Evolutionary conservation across 768 basidiomycete species (phyloP).

Genomic region (Termitomyces sp.): DNA sequence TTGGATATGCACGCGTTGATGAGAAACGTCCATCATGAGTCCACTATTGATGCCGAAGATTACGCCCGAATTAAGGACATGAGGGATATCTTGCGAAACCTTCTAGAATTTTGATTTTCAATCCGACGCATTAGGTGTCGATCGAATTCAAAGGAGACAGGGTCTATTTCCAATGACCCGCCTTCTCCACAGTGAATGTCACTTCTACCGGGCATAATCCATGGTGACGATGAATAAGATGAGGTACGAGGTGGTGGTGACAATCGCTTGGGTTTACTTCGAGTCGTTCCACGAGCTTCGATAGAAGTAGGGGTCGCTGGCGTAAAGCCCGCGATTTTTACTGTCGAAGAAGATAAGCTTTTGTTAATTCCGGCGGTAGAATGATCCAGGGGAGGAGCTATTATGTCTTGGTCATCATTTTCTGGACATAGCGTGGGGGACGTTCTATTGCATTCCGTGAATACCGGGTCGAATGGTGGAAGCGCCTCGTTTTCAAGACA

Average conservation of each 20-base stretch:
- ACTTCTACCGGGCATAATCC: conserved; percentile 28
- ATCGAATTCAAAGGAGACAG: conserved; percentile 30
- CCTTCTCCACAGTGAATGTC: conserved; percentile 24
- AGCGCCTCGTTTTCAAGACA: neutral
- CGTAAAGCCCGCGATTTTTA: conserved; percentile 31
- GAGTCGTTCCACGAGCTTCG: conserved; percentile 6
- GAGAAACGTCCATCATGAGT: neutral
- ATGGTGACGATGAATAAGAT: conserved; percentile 30
- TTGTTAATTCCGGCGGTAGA: conserved; percentile 8
- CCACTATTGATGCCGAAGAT: neutral
- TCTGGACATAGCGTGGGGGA: neutral
- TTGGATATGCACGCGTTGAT: neutral
- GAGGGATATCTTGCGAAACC: conserved; percentile 13
- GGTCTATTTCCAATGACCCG: conserved; percentile 27
- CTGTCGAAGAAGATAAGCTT: conserved; percentile 13
- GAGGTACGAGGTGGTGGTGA: conserved; percentile 29
- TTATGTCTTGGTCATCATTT: conserved; percentile 4
- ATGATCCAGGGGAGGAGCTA: conserved; percentile 1
- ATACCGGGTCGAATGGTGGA: neutral
- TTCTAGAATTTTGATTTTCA: conserved; percentile 29
- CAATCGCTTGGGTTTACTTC: conserved; percentile 16
- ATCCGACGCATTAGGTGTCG: conserved; percentile 35
- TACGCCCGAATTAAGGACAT: conserved; percentile 10
- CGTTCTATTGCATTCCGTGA: conserved; percentile 1
- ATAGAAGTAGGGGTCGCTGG: conserved; percentile 21